phyloP scores from a whole-genome alignment of 2,329 filamentous ascomycete species.

The Fusarium sp. region DNA sequence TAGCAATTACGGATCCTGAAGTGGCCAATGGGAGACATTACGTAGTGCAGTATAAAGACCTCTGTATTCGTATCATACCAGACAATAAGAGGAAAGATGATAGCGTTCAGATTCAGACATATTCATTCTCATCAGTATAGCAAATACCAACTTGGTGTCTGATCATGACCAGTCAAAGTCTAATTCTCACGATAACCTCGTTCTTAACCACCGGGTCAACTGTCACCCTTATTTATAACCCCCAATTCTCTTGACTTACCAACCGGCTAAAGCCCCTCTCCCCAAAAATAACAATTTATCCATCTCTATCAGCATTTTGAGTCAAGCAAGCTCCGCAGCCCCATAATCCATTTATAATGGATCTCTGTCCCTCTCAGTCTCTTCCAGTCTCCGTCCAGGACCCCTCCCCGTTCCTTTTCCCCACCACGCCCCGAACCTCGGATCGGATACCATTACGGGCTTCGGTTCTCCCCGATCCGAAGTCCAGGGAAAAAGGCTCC shows the following conservation, averaged over 20 bases:
- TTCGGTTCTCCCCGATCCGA: slow-evolving; percentile 6
- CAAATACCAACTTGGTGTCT: background rate
- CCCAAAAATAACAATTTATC: background rate
- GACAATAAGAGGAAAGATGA: too few species aligned
- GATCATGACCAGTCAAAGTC: background rate
- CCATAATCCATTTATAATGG: background rate
- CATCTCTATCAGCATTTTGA: slow-evolving; percentile 4
- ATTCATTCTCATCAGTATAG: background rate
- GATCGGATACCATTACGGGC: slow-evolving; percentile 20
- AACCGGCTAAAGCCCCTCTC: background rate
- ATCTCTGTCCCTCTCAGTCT: background rate
- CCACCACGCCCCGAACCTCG: slow-evolving; percentile 28
- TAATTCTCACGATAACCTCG: background rate
- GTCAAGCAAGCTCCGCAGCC: background rate
- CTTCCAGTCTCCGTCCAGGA: background rate
- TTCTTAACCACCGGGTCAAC: slow-evolving; percentile 2
- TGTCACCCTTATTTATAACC: background rate
- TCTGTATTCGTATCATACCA: background rate
- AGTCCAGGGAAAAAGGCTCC: background rate
- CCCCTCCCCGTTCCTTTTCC: background rate
- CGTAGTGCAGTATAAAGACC: background rate
- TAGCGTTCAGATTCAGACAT: background rate
- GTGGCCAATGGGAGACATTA: background rate
- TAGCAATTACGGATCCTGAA: slow-evolving; percentile 39
- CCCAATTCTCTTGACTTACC: background rate